Evolutionary conservation across 2,329 filamentous ascomycete species (phyloP).

Genomic region (Fusarium sp.): DNA sequence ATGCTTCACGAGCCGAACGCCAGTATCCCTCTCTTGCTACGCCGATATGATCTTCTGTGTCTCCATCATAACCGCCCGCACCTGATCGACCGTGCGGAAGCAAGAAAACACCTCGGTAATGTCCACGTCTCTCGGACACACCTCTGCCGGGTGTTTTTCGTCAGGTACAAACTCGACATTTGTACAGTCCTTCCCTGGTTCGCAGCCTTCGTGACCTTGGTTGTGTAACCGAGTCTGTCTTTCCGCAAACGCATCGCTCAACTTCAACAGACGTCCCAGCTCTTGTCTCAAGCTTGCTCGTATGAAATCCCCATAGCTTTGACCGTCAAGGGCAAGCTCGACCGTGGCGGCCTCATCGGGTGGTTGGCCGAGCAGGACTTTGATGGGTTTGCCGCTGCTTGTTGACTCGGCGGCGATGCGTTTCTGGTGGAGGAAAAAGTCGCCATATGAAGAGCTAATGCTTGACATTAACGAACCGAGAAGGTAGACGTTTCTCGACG

Average conservation of each 20-base stretch:
- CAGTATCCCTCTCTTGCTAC: not conserved
- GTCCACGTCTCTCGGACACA: conserved; percentile 29
- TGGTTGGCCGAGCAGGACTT: not conserved
- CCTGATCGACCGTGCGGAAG: conserved; percentile 27
- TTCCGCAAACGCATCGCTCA: conserved; percentile 1
- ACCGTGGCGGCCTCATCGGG: not conserved
- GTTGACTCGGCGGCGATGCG: not conserved
- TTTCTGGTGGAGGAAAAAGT: not conserved
- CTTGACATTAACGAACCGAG: not conserved
- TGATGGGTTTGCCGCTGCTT: not conserved
- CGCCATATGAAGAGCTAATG: not conserved
- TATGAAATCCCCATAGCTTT: not conserved
- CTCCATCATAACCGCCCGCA: conserved; percentile 7
- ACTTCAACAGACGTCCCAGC: conserved; percentile 17
- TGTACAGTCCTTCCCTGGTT: conserved; percentile 25
- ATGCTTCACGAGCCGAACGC: not conserved
- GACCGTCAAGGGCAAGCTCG: not conserved
- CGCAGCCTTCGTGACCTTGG: conserved; percentile 27
- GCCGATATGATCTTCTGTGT: not conserved
- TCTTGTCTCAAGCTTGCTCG: conserved; percentile 4
- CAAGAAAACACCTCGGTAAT: conserved; percentile 29
- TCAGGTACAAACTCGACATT: conserved; percentile 15
- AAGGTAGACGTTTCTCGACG: not conserved
- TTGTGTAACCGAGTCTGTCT: conserved; percentile 30
- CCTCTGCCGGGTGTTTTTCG: conserved; percentile 21